phyloP scores from a whole-genome alignment of 805 yeast species.

The Torulaspora gathmanii region DNA sequence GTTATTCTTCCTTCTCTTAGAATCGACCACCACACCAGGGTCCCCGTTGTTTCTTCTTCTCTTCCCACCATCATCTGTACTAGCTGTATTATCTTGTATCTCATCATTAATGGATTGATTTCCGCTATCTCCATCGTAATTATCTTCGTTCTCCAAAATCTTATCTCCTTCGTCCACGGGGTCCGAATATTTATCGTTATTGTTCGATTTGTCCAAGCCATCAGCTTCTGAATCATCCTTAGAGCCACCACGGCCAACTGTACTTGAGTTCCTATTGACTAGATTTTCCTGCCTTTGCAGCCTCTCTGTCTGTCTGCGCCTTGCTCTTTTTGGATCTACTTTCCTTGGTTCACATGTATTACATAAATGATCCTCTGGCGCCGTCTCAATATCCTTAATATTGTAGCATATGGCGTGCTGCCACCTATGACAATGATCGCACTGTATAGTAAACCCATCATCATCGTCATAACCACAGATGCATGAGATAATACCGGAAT shows the following conservation, averaged over 20 bases:
- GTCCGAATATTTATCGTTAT: background rate
- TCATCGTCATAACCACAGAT: conserved; percentile 83
- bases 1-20: conserved; percentile 28
- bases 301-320: conserved; percentile 37
- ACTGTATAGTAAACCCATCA: conserved; percentile 91
- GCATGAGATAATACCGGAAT: conserved; percentile 83
- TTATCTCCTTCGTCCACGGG: background rate
- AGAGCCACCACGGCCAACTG: background rate
- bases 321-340: conserved; percentile 43
- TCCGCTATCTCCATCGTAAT: conserved; percentile 3
- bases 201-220: background rate
- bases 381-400: conserved; percentile 62
- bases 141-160: background rate
- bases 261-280: background rate
- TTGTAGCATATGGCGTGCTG: conserved; percentile 92
- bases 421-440: conserved; percentile 90
- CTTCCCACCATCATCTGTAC: conserved; percentile 11
- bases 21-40: background rate
- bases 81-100: conserved; percentile 3
- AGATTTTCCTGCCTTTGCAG: conserved; percentile 10
- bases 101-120: conserved; percentile 6
- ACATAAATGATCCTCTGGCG: conserved; percentile 79
- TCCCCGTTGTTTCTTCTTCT: conserved; percentile 31
- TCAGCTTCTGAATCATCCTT: background rate
- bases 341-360: conserved; percentile 63